Evolutionary conservation across 257 asterid genomes (phyloP), one percentile per base, ranked within the genome.

Genomic region (Fraxinus cuspidata): DNA sequence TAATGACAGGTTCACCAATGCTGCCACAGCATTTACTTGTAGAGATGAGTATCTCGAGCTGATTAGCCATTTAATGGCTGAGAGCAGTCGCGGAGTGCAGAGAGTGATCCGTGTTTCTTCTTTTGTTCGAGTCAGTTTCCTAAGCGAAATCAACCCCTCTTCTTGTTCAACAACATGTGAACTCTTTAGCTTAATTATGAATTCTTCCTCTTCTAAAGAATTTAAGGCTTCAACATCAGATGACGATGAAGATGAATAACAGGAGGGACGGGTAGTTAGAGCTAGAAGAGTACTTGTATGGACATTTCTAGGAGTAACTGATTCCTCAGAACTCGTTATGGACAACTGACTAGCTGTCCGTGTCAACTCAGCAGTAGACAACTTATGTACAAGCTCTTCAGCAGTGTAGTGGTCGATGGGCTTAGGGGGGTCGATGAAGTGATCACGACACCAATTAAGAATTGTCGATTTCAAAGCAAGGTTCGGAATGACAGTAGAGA

Each of bases 391-490:
- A 73, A 92, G 83, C 11, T 83, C 87, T n/a, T 86, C 86, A 1
- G 99, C 97, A 37, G 95, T 78, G 83, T 21, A 13, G 13, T 84
- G 90, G 65, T 90, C 92, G 32, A 90, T 28, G 51, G 97, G 94
- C 13, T 78, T 82, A 1, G 95, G 97, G 28, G 90, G 90, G 44
- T 81, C 87, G 32, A 83, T 32, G 81, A 71, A 82, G 65, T 88
- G 81, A 29, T 82, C 78, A 68, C 83, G 85, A 82, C 96, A 93
- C 90, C 95, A 93, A 49, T 82, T 93, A 71, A 87, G 86, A 35
- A 96, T 96, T 49, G 97, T 82, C 76, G 98, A 82, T 65, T 85
- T 87, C 65, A 96, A 90, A 53, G 99, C 99, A 29, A 96, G 88
- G 71, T 96, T 92, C 10, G 98, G 99, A 74, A 96, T 92, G 42